Evolutionary conservation across 345 rosid species (phyloP), one percentile per base, ranked within the genome.

Genomic region (Arabidopsis arenosa): DNA sequence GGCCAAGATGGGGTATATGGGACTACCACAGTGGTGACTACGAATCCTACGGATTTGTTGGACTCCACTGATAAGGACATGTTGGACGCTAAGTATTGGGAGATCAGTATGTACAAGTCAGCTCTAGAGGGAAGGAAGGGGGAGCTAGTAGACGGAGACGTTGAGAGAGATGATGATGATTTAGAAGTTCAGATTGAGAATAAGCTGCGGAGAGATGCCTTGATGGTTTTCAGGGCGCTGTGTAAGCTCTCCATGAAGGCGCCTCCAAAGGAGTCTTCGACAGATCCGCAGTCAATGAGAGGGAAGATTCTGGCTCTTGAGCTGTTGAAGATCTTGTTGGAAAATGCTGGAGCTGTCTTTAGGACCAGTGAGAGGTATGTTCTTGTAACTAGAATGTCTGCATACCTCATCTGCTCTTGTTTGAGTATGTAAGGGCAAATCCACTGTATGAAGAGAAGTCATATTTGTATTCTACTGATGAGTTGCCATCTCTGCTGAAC

Each of bases 41-140:
- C 90, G 2, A 88, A 88, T 79, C 90, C 90, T 0, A 80, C 93
- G 7, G 93, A 88, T 72, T 84, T 88, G 83, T 72, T 88, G 72
- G 93, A 88, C 68, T 88, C 93, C 18, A 86, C 85, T 6, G 97
- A 90, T 79, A 92, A 90, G 86, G 97, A 92, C 52, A 92, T 92
- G 97, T 74, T 95, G 83, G 99, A 95, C 63, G 99, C 99, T 4
- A 95, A 95, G 82, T 95, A 95, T 77, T 95, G 99, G 99, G 99
- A 95, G 90, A 95, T 95, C 63, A 95, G 99, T 79, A 90, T 95
- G 97, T 95, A 95, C 32, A 92, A 95, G 85, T 89, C 97, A 2
- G 99, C 99, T 1, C 74, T 95, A 58, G 99, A 95, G 81, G 99
- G 97, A 66, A 86, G 99, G 81, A 95, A 95, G 75, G 97, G 96